These are phyloP conservation scores for Sclerotinia spermophila DNA, from an alignment of 2,329 filamentous ascomycete species.

Conservation along the genomic window DNA sequence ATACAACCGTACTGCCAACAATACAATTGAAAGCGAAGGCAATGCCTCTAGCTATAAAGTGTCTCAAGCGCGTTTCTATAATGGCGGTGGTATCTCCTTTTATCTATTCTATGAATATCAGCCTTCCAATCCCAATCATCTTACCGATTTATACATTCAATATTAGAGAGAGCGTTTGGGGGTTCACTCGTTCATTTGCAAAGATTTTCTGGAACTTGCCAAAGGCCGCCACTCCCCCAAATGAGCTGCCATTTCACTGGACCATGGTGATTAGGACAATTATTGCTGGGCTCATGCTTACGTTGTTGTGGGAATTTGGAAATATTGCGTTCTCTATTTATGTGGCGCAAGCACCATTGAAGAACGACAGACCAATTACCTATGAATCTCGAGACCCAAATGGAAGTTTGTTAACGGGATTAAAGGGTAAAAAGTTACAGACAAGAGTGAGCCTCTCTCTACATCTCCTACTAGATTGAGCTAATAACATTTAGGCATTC, in stretches of 20 bases:
- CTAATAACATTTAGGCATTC: constrained; percentile 55
- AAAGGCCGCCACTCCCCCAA: constrained; percentile 61
- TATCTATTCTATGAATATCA: constrained; percentile 40
- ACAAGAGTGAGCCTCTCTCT: constrained; percentile 55
- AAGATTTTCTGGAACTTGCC: constrained; percentile 73
- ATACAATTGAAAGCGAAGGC: constrained; percentile 40
- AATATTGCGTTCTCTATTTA: constrained; percentile 78
- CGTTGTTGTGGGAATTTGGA: constrained; percentile 70
- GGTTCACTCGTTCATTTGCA: constrained; percentile 64
- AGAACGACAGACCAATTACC: constrained; percentile 80
- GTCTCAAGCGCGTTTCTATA: constrained; percentile 37
- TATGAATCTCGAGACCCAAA: constrained; percentile 86
- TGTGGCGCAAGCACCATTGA: constrained; percentile 75
- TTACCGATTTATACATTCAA: constrained; percentile 54
- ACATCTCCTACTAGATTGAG: neutral
- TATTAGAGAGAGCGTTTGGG: constrained; percentile 63
- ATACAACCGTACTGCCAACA: constrained; percentile 38
- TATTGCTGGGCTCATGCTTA: constrained; percentile 62
- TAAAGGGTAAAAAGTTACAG: constrained; percentile 78
- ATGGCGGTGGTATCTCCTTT: constrained; percentile 42
- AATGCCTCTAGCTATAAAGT: constrained; percentile 36
- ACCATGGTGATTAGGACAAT: constrained; percentile 55
- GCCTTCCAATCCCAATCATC: constrained; percentile 38
- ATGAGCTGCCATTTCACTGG: constrained; percentile 54
- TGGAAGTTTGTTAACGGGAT: constrained; percentile 77